Base-by-base conservation (phyloP, 1,284 basidiomycete species). In the Laetiporus sulphureus region DNA sequence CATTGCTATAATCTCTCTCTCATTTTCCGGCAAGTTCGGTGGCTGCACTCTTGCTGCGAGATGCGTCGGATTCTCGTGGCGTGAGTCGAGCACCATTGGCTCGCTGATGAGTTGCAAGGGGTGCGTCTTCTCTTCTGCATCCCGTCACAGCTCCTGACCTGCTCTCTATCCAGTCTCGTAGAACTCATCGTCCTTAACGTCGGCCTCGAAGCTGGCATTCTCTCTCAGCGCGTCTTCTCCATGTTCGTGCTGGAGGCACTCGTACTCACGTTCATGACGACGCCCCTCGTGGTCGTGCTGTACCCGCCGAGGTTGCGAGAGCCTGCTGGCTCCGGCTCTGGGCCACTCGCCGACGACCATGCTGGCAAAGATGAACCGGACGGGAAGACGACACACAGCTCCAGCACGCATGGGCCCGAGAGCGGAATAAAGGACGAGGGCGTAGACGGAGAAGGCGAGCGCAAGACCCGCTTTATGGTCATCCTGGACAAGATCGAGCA, bases 201-300 rank as follows among this genome's bases (percentile, higher is more conserved):
- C 47, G 83, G 83, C 43, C 66, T 83, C 2, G 60, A 62, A 11
- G 73, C 74, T 58, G 83, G 83, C 0, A 89, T 91, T 51, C 72
- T 99, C 40, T 49, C 52, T 4, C 54, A 73, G 66, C 66, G 69
- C 21, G 80, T 86, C 7, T 87, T 87, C 57, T 83, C 83, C 11
- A 96, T 97, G 90, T 94, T 97, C 53, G 91, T 95, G 19, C 67
- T 96, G 24, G 89, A 91, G 62, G 91, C 93, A 0, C 64, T 97
- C 37, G 62, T 87, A 20, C 71, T 95, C 37, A 96, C 92, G 0
- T 90, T 89, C 62, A 75, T 90, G 70, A 96, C 92, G 0, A 95
- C 91, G 0, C 93, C 92, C 1, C 69, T 85, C 36, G 91, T 93
- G 11, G 74, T 82, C 3, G 62, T 70, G 46, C 67, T 92, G 21